Conservation (phyloP, 164 flowering plant genomes). For the Amborella trichopoda region DNA sequence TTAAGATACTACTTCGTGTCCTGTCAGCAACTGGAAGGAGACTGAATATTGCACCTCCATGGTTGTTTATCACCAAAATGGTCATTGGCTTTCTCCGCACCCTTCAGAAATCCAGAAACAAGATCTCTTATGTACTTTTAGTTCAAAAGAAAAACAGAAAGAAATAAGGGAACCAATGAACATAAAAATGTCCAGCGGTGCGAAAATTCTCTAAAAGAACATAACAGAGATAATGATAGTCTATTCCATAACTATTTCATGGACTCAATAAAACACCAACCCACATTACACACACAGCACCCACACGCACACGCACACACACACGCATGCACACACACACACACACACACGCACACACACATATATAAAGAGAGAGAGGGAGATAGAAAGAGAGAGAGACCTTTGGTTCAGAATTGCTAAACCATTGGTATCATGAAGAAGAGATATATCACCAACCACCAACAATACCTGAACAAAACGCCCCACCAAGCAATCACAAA, state of each 20-base stretch:
- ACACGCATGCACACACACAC: neutral
- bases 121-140: neutral
- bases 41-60: constrained; percentile 96
- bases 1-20: constrained; percentile 33
- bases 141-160: neutral
- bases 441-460: constrained; percentile 83
- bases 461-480: constrained; percentile 57
- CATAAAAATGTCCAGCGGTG: too few relatives aligned
- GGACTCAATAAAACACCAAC: too few relatives aligned
- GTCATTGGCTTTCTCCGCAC: constrained; percentile 66
- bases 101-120: constrained; percentile 25
- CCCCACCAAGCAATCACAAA: too few relatives aligned
- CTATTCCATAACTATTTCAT: too few relatives aligned
- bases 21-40: constrained; percentile 75
- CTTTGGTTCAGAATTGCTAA: constrained; percentile 67
- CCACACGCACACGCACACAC: too few relatives aligned
- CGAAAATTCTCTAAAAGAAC: too few relatives aligned
- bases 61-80: constrained; percentile 74
- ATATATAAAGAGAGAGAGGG: neutral
- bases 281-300: too few relatives aligned
- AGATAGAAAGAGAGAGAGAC: constrained; percentile 16
- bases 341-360: neutral
- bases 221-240: too few relatives aligned
- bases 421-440: constrained; percentile 96
- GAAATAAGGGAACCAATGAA: too few relatives aligned